Conservation (phyloP, 495 filamentous ascomycete genomes). For the Wilcoxina mikolae region DNA sequence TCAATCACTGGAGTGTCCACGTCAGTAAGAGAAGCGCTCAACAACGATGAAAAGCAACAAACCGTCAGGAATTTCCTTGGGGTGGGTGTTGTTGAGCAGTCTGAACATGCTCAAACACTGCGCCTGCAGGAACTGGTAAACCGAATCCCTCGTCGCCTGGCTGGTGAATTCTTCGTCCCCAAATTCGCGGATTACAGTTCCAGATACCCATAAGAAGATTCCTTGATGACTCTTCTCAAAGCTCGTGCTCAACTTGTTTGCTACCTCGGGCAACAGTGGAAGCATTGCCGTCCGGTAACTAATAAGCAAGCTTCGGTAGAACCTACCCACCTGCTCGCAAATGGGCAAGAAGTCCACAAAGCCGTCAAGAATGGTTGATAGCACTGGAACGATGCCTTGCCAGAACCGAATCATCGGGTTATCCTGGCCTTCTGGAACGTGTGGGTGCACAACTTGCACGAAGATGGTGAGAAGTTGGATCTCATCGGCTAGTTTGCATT, state of each 20-base stretch:
- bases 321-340: constrained; percentile 81
- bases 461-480: constrained; percentile 86
- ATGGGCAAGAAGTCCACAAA: constrained; percentile 76
- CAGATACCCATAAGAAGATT: constrained; percentile 94
- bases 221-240: constrained; percentile 80
- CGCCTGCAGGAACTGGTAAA: constrained; percentile 87
- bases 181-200: constrained; percentile 88
- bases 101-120: constrained; percentile 78
- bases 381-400: constrained; percentile 74
- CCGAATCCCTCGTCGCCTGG: constrained; percentile 52
- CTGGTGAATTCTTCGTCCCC: constrained; percentile 77
- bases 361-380: constrained; percentile 68
- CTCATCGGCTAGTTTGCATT: constrained; percentile 66
- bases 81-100: constrained; percentile 70
- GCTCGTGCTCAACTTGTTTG: constrained; percentile 68
- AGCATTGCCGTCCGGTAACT: constrained; percentile 83
- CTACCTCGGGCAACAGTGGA: constrained; percentile 68
- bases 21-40: constrained; percentile 7
- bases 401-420: constrained; percentile 95
- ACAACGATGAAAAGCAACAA: constrained; percentile 20
- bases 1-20: constrained; percentile 85
- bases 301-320: constrained; percentile 90
- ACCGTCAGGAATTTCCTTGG: constrained; percentile 78
- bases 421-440: constrained; percentile 51
- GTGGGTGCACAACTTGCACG: constrained; percentile 54